Evolutionary conservation across 2,329 filamentous ascomycete genomes (phyloP).

Genomic region (Plectosphaerella cucumerina): DNA sequence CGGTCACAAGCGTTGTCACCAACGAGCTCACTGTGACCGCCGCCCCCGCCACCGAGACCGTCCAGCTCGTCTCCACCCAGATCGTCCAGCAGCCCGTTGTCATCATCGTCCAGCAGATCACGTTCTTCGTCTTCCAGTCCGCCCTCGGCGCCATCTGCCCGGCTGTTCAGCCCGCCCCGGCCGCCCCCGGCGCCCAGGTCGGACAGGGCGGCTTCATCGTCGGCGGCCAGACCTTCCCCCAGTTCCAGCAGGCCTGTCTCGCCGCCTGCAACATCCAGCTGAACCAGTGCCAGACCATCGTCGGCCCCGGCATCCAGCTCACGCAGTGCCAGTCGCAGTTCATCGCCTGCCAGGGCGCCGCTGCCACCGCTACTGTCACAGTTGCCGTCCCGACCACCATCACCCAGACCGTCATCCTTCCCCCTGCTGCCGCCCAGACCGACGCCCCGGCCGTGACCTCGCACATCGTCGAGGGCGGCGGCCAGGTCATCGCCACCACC

Average conservation of each 20-base stretch:
- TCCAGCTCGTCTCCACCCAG: constrained; percentile 1
- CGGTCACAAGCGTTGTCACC: constrained; percentile 11
- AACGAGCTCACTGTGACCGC: constrained; percentile 6
- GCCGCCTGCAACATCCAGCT: constrained; percentile 14
- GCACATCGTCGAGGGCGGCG: constrained; percentile 4
- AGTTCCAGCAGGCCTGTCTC: constrained; percentile 12
- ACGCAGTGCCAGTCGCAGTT: constrained; percentile 14
- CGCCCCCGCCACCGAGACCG: constrained; percentile 4
- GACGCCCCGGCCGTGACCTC: constrained; percentile 5
- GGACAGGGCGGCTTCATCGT: constrained; percentile 12
- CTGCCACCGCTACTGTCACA: constrained; percentile 12
- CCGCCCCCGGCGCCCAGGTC: constrained; percentile 7
- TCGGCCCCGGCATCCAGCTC: constrained; percentile 11
- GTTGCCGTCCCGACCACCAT: constrained; percentile 11
- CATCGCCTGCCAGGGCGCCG: constrained; percentile 10
- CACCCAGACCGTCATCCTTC: constrained; percentile 12
- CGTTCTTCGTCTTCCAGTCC: constrained; percentile 14
- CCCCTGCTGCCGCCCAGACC: constrained; percentile 2
- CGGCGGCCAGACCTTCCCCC: constrained; percentile 9
- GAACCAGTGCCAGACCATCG: constrained; percentile 12
- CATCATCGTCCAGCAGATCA: constrained; percentile 13
- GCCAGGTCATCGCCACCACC: constrained; percentile 11
- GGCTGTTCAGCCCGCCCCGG: constrained; percentile 3
- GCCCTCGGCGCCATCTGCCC: constrained; percentile 10
- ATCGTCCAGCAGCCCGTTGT: constrained; percentile 9